Conservation (phyloP, 352 stramenopile genomes). For the Globisporangium paddicum region DNA sequence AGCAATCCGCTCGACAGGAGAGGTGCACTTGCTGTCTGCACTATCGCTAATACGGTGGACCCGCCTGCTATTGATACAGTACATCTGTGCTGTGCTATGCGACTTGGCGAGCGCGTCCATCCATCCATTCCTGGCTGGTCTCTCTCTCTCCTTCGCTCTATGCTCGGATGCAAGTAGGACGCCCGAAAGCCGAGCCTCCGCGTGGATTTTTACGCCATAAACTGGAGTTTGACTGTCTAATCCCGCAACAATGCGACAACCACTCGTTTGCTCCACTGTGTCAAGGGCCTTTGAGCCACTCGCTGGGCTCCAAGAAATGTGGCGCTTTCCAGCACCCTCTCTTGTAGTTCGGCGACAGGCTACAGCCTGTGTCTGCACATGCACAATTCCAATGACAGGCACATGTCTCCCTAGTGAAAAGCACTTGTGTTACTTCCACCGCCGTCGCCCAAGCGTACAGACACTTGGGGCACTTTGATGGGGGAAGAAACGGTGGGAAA, state of each 20-base stretch:
- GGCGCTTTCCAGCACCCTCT: not conserved
- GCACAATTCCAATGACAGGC: not conserved
- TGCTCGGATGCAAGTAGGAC: slow-evolving; percentile 7
- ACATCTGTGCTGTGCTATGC: not conserved
- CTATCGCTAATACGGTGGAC: not conserved
- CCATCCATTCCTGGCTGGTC: not conserved
- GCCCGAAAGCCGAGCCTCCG: not conserved
- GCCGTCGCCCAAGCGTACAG: not conserved
- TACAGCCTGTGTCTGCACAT: not conserved
- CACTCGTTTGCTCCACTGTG: not conserved
- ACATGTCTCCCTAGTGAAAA: not conserved
- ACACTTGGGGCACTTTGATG: not conserved
- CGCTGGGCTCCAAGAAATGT: not conserved
- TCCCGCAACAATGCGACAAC: not conserved
- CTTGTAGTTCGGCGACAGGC: not conserved
- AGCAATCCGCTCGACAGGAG: not conserved
- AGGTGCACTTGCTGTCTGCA: not conserved
- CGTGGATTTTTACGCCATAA: slow-evolving; percentile 6
- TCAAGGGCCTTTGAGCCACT: not conserved
- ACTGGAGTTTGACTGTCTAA: slow-evolving; percentile 1
- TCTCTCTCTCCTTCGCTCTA: slow-evolving; percentile 2
- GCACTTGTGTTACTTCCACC: not conserved
- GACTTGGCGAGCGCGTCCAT: not conserved
- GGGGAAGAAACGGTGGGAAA: not conserved
- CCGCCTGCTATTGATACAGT: too few species aligned